phyloP scores from a whole-genome alignment of 768 basidiomycete genomes.

The Nidula microcarpa region DNA sequence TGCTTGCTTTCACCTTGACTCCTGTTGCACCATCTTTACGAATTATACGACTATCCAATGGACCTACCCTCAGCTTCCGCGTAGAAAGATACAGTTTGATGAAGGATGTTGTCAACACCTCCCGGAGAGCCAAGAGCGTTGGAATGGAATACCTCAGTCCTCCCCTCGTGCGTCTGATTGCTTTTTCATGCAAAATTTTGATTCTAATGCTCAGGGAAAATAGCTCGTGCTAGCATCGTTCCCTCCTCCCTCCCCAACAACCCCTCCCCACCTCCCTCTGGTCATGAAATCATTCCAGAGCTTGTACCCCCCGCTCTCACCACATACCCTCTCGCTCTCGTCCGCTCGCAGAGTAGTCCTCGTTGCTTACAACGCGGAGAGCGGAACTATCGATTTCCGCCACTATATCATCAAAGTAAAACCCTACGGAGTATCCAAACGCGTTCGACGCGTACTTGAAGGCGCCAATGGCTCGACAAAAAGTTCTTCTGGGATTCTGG shows the following conservation, averaged over 20 bases:
- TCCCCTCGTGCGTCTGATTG: slow-evolving; percentile 64
- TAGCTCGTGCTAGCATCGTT: slow-evolving; percentile 93
- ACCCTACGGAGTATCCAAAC: slow-evolving; percentile 89
- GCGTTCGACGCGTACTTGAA: slow-evolving; percentile 84
- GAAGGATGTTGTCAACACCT: slow-evolving; percentile 73
- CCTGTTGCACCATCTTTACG: slow-evolving; percentile 82
- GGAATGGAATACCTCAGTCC: slow-evolving; percentile 90
- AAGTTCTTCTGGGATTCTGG: slow-evolving; percentile 47
- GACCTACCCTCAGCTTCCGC: slow-evolving; percentile 92
- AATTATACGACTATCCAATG: slow-evolving; percentile 81
- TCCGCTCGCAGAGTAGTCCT: slow-evolving; percentile 94
- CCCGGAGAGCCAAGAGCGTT: slow-evolving; percentile 66
- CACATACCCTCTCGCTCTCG: slow-evolving; percentile 74
- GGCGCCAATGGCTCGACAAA: slow-evolving; percentile 33
- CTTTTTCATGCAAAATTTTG: not conserved
- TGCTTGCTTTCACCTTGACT: slow-evolving; percentile 89
- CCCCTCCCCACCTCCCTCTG: slow-evolving; percentile 82
- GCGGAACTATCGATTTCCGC: slow-evolving; percentile 85
- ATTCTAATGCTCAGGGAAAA: too few relatives aligned
- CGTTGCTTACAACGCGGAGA: slow-evolving; percentile 84
- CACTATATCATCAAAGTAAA: slow-evolving; percentile 96
- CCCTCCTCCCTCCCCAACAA: slow-evolving; percentile 68
- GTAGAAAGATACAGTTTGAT: slow-evolving; percentile 90
- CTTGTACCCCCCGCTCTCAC: slow-evolving; percentile 90
- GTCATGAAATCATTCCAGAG: slow-evolving; percentile 96